These are phyloP conservation scores for Xylariaceae sp. DNA, from an alignment of 2,329 filamentous ascomycete species.

Conservation along the genomic window DNA sequence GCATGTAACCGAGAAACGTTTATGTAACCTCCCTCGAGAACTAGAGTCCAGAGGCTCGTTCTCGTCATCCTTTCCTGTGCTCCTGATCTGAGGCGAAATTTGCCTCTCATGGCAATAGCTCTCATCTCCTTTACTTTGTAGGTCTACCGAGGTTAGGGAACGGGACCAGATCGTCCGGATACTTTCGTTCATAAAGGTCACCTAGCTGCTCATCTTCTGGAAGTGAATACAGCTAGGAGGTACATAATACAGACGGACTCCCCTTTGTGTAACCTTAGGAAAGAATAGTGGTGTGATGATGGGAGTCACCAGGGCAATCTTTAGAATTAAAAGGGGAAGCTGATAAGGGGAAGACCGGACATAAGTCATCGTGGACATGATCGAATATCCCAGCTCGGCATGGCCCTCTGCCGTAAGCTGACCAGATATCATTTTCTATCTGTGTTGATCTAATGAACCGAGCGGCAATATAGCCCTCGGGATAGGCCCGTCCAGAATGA, in stretches of 20 bases:
- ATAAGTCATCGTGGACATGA: conserved; percentile 2
- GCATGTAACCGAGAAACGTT: too few species aligned
- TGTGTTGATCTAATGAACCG: background rate
- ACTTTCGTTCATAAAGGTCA: background rate
- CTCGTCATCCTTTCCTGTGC: background rate
- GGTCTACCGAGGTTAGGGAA: background rate
- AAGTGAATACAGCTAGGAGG: background rate
- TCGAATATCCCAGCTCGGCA: background rate
- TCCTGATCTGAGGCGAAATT: background rate
- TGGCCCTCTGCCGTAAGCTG: background rate
- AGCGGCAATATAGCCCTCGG: background rate
- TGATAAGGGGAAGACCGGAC: background rate
- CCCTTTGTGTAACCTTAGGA: background rate
- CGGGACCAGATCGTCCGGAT: background rate
- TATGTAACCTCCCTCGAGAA: background rate
- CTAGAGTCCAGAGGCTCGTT: background rate
- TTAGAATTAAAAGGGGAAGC: background rate
- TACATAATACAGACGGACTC: conserved; percentile 2
- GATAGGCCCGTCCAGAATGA: background rate
- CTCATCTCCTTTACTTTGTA: background rate
- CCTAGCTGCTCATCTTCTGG: background rate
- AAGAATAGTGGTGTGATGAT: background rate
- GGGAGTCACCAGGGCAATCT: background rate
- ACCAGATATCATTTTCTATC: conserved; percentile 2
- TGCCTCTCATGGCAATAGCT: background rate